Percentiles rank a stretch among this genome's conserved stretches.
phyloP scores from a whole-genome alignment of 805 yeast genomes.

The Candida rishiriensis region DNA sequence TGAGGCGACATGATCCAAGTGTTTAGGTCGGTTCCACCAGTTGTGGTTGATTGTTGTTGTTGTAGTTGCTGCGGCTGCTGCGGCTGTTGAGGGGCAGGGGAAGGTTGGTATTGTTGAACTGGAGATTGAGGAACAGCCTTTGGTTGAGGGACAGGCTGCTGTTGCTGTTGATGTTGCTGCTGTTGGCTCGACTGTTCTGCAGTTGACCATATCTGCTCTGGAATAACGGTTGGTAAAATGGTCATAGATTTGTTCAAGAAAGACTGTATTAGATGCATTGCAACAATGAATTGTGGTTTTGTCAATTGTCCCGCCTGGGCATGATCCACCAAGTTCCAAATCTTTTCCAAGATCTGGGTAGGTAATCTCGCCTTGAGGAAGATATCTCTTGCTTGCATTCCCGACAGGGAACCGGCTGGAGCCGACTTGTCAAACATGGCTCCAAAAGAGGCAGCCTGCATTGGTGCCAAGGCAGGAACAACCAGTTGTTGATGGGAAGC shows the following conservation, averaged over 20 bases:
- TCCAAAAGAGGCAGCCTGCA: slow-evolving; percentile 61
- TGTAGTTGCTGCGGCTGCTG: slow-evolving; percentile 13
- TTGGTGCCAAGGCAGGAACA: slow-evolving; percentile 50
- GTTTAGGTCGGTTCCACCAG: slow-evolving; percentile 22
- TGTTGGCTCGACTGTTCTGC: slow-evolving; percentile 19
- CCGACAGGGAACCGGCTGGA: slow-evolving; percentile 51
- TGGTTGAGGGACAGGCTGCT: slow-evolving; percentile 12
- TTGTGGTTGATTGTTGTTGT: slow-evolving; percentile 15
- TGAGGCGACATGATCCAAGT: slow-evolving; percentile 64
- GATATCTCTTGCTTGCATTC: slow-evolving; percentile 78
- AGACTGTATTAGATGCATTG: slow-evolving; percentile 93
- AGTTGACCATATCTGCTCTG: slow-evolving; percentile 30
- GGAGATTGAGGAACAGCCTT: slow-evolving; percentile 12
- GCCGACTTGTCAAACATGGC: slow-evolving; percentile 71
- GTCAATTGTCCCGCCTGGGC: slow-evolving; percentile 67
- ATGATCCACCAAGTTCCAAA: slow-evolving; percentile 86
- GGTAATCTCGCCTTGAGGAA: slow-evolving; percentile 87
- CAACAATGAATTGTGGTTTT: slow-evolving; percentile 76
- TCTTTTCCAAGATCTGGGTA: slow-evolving; percentile 68
- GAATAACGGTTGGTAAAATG: slow-evolving; percentile 27
- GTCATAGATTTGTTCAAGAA: slow-evolving; percentile 61
- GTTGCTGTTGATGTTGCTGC: slow-evolving; percentile 7
- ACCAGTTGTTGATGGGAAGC: slow-evolving; percentile 23
- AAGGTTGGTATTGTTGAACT: slow-evolving; percentile 8
- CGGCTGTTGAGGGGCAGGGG: slow-evolving; percentile 1